Conservation (phyloP, 768 basidiomycete genomes). For the Leccinum subgranulosum region DNA sequence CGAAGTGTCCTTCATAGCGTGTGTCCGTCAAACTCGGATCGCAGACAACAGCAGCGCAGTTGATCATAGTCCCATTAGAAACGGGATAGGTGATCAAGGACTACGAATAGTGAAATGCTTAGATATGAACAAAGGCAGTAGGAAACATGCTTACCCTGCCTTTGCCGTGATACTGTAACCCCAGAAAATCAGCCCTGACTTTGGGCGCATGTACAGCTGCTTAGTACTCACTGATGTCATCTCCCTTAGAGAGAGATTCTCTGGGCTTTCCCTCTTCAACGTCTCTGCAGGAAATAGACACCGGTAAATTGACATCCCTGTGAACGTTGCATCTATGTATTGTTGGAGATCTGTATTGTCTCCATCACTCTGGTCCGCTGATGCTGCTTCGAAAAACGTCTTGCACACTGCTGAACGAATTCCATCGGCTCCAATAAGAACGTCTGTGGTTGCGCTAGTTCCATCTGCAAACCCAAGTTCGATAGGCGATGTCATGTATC, state of each 20-base stretch:
- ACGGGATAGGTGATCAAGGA: constrained; percentile 40
- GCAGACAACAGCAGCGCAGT: constrained; percentile 31
- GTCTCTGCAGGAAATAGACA: constrained; percentile 33
- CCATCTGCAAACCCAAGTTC: constrained; percentile 16
- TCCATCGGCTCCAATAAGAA: constrained; percentile 48
- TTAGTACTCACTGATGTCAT: constrained; percentile 19
- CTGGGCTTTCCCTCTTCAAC: constrained; percentile 24
- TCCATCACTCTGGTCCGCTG: not conserved
- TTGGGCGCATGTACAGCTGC: not conserved
- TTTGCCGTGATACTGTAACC: constrained; percentile 12
- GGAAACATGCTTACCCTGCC: not conserved
- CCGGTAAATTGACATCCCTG: constrained; percentile 40
- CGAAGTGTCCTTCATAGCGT: constrained; percentile 32
- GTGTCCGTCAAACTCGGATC: constrained; percentile 31
- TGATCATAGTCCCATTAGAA: constrained; percentile 34
- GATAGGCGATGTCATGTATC: constrained; percentile 24
- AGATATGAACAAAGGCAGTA: not conserved
- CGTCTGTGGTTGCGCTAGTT: constrained; percentile 32
- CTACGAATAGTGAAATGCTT: constrained; percentile 23
- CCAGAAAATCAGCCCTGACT: constrained; percentile 8
- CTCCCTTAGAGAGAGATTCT: constrained; percentile 16
- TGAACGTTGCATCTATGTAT: constrained; percentile 34
- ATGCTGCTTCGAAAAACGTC: constrained; percentile 18
- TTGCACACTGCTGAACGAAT: constrained; percentile 31
- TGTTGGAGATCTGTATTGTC: constrained; percentile 4